Conservation (phyloP, 2,329 filamentous ascomycete genomes). For the Alternaria hordeiaustralica region DNA sequence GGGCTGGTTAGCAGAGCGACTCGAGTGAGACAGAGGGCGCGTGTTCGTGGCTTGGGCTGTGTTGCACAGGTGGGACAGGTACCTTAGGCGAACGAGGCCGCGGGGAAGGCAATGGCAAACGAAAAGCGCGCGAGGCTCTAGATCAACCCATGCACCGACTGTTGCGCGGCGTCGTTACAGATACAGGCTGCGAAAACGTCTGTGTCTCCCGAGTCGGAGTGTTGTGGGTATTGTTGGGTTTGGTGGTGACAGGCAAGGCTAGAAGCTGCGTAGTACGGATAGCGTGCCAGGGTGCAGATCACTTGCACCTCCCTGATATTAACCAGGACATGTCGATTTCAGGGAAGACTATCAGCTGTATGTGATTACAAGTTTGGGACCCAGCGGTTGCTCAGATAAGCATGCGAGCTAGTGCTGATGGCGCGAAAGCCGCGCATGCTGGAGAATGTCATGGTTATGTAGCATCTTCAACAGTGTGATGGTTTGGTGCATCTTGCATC, state of each 20-base stretch:
- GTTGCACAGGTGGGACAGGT: slow-evolving; percentile 25
- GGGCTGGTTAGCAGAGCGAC: slow-evolving; percentile 14
- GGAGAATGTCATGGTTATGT: background rate
- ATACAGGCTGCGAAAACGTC: slow-evolving; percentile 14
- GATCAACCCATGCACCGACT: slow-evolving; percentile 25
- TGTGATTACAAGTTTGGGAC: background rate
- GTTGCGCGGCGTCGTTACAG: slow-evolving; percentile 22
- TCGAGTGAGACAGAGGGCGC: slow-evolving; percentile 19
- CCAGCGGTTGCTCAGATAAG: background rate
- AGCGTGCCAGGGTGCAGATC: slow-evolving; percentile 10
- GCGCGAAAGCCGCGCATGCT: background rate
- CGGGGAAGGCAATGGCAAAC: slow-evolving; percentile 19
- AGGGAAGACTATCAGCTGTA: background rate
- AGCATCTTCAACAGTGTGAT: background rate
- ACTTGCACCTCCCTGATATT: slow-evolving; percentile 10
- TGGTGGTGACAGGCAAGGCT: slow-evolving; percentile 15
- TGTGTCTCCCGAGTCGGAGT: slow-evolving; percentile 1
- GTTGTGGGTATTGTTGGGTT: slow-evolving; percentile 16
- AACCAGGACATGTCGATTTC: background rate
- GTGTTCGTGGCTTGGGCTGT: slow-evolving; percentile 19
- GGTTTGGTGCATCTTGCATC: background rate
- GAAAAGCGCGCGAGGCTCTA: slow-evolving; percentile 16
- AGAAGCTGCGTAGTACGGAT: slow-evolving; percentile 15
- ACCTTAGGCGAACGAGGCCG: slow-evolving; percentile 24
- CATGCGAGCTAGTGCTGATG: background rate